Base-by-base conservation (phyloP, 176 grass and related monocot genomes). In the Poa pratensis region DNA sequence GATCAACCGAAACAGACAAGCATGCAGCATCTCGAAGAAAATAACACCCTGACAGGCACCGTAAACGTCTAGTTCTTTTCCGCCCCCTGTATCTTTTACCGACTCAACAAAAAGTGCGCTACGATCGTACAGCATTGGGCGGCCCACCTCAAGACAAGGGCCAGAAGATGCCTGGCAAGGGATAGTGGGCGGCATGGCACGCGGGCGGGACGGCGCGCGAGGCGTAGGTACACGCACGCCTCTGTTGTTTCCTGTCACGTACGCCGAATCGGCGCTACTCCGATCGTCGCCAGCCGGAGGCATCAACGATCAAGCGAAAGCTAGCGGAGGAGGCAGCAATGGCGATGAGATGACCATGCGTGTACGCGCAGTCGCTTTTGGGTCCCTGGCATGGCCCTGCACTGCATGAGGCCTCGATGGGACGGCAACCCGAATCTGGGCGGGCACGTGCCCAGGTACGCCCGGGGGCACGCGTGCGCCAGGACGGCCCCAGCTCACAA, bases 391-490 rank as follows among this genome's bases (percentile, higher is more conserved):
- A 2, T 45, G 39, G 43, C 70, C 23, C 45, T 67, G 53, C 75
- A 42, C 45, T 5, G 65, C 65, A 18, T 26, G 72, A 39, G 81
- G 24, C 75, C 57, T 45, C 15, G 76, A 57, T 7, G 61, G 61
- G 61, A 64, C 77, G 79, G 79, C 80, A 90, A 9, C 65, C 35
- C 65, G 74, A 90, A 90, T 84, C 75, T 83, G 49, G 84, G 43
- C 67, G 74, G 84, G 49, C 80, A 73, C 46, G 66, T 16, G 80
- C 16, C 79, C 64, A n/a, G 66, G 62, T 76, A 53, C 26, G 83
- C 70, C 55, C 48, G 14, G 14, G 82, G 77, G 30, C 84, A 73
- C 88, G 89, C 89, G 84, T 90, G 89, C 89, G 84, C 75, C 49
- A 14, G 4, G 39, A 1, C 37, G 75, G 80, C 20, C 75, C 89